Percentiles rank a stretch among this genome's conserved stretches.
These are phyloP conservation scores for Botryotinia globosa DNA, from an alignment of 2,329 filamentous ascomycete species.

Conservation along the genomic window DNA sequence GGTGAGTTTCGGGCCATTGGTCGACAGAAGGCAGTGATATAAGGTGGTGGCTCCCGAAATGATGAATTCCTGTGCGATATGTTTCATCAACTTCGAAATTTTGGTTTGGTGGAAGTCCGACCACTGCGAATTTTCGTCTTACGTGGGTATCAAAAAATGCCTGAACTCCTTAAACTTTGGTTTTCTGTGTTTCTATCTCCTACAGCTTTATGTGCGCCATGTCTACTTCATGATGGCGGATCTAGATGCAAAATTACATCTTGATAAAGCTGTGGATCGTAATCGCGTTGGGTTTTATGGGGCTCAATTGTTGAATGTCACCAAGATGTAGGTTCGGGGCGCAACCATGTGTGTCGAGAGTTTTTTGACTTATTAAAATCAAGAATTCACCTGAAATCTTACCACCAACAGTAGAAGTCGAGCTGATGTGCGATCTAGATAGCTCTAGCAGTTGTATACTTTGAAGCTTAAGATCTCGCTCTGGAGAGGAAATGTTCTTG, in stretches of 20 bases:
- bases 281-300: fast-evolving
- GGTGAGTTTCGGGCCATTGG: background rate
- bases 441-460: background rate
- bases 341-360: too few relatives aligned
- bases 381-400: background rate
- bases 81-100: background rate
- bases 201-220: background rate
- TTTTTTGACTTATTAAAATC: background rate
- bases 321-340: background rate
- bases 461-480: background rate
- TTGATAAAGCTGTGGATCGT: background rate
- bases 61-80: too few relatives aligned
- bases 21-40: too few relatives aligned
- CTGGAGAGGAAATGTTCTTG: too few relatives aligned
- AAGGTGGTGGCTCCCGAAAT: too few relatives aligned
- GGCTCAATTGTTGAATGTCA: background rate
- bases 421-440: too few relatives aligned
- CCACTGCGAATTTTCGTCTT: background rate
- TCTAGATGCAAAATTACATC: background rate
- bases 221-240: background rate
- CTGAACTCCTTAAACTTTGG: background rate
- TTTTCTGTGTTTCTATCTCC: background rate
- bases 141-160: background rate
- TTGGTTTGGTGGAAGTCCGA: background rate
- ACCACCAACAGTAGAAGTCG: background rate